Evolutionary conservation across 805 yeast genomes (phyloP).

Genomic region (Metschnikowia gruessii): DNA sequence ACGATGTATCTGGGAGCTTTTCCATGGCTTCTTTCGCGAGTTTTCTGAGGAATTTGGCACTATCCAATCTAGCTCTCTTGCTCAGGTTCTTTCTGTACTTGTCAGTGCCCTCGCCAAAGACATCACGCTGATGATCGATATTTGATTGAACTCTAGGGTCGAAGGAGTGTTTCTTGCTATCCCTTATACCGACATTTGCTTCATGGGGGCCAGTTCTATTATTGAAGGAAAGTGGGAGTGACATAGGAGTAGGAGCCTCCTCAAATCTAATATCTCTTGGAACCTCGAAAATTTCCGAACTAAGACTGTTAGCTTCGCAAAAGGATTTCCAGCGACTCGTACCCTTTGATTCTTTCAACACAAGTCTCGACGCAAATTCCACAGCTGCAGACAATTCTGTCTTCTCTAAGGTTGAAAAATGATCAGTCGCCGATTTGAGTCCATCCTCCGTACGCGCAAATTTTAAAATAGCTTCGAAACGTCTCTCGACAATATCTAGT

Average conservation of each 20-base stretch:
- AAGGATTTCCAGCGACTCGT: conserved; percentile 44
- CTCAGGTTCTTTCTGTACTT: conserved; percentile 49
- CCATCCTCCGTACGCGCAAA: conserved; percentile 45
- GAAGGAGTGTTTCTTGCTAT: conserved; percentile 72
- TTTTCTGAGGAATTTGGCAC: conserved; percentile 52
- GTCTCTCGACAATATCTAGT: conserved; percentile 74
- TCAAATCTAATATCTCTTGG: conserved; percentile 28
- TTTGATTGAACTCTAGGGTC: conserved; percentile 78
- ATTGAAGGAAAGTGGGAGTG: conserved; percentile 65
- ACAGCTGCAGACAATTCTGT: conserved; percentile 60
- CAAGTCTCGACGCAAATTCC: conserved; percentile 70
- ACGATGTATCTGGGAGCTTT: conserved; percentile 30
- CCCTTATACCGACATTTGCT: conserved; percentile 82
- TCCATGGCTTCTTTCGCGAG: conserved; percentile 52
- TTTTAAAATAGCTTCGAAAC: conserved; percentile 50
- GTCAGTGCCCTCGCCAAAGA: conserved; percentile 74
- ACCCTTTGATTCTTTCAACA: conserved; percentile 50
- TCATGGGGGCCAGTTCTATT: conserved; percentile 73
- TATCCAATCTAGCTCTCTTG: conserved; percentile 49
- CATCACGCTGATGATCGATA: conserved; percentile 64
- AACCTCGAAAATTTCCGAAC: conserved; percentile 9
- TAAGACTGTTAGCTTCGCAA: conserved; percentile 16
- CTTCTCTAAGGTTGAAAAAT: conserved; percentile 33
- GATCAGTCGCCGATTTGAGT: conserved; percentile 42
- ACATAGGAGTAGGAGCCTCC: conserved; percentile 29